Evolutionary conservation across 2,329 filamentous ascomycete genomes (phyloP).

Genomic region (Periconia digitata): DNA sequence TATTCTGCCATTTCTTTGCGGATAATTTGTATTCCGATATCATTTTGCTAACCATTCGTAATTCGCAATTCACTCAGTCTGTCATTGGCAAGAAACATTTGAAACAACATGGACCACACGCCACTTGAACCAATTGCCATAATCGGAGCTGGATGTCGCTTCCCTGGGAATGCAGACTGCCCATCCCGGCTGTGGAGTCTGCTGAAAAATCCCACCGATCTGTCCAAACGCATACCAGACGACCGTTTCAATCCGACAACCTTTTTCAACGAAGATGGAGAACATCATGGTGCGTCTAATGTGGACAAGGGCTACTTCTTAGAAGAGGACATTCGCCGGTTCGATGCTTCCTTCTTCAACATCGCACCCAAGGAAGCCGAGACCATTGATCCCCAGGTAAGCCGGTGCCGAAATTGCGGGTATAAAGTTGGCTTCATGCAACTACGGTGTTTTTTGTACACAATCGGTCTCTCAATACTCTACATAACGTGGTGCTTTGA

Average conservation of each 20-base stretch:
- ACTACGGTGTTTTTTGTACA: no score
- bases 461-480: no score
- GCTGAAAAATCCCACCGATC: constrained; percentile 5
- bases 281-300: constrained; percentile 19
- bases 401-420: no score
- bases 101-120: no score
- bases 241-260: constrained; percentile 24
- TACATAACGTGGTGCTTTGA: no score
- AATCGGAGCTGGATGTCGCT: constrained; percentile 39
- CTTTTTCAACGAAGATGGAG: constrained; percentile 13
- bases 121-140: constrained; percentile 32
- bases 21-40: no score
- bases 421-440: neutral
- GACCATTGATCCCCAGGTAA: constrained; percentile 16
- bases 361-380: constrained; percentile 9
- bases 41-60: no score
- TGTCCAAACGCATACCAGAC: neutral
- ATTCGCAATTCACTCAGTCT: no score
- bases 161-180: constrained; percentile 31
- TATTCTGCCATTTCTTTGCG: no score
- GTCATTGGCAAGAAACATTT: no score
- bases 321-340: constrained; percentile 7
- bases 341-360: constrained; percentile 17
- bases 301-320: constrained; percentile 6
- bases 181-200: constrained; percentile 39